Percentiles rank a stretch among this genome's conserved stretches.
Evolutionary conservation across 1,284 basidiomycete species (phyloP).

Genomic region (Puccinia polysora): DNA sequence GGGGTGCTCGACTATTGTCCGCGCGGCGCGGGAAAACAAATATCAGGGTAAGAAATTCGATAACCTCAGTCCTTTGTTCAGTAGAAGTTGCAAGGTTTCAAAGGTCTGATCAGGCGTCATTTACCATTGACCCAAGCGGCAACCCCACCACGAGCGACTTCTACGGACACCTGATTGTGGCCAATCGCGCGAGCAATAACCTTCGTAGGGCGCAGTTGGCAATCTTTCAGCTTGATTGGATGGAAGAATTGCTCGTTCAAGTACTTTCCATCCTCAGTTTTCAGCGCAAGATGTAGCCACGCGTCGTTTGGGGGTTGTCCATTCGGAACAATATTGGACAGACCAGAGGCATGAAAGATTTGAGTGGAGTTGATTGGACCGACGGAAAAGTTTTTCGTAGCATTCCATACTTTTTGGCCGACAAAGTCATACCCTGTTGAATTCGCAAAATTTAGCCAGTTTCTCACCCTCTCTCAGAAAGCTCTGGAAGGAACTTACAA

Average conservation of each 20-base stretch:
- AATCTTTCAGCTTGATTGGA: slow-evolving; percentile 58
- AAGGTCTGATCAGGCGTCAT: neutral
- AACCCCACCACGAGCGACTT: slow-evolving; percentile 56
- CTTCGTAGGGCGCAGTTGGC: slow-evolving; percentile 57
- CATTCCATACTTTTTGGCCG: slow-evolving; percentile 56
- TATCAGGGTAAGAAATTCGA: neutral
- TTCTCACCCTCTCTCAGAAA: too few relatives aligned
- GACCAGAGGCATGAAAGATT: slow-evolving; percentile 53
- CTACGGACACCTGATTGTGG: slow-evolving; percentile 54
- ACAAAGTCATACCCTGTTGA: slow-evolving; percentile 59
- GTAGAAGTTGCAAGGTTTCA: neutral
- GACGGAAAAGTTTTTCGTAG: slow-evolving; percentile 55
- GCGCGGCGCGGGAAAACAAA: neutral
- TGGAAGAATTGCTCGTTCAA: slow-evolving; percentile 63
- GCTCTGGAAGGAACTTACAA: slow-evolving; percentile 54
- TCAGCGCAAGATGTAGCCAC: slow-evolving; percentile 59
- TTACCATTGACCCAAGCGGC: slow-evolving; percentile 55
- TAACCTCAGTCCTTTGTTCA: neutral
- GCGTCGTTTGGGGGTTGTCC: slow-evolving; percentile 56
- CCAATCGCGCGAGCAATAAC: slow-evolving; percentile 10
- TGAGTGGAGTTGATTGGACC: slow-evolving; percentile 60
- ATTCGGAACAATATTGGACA: slow-evolving; percentile 51
- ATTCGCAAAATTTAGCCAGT: too few relatives aligned
- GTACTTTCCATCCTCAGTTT: slow-evolving; percentile 54
- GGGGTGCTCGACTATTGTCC: slow-evolving; percentile 23